Base-by-base conservation (phyloP, 805 yeast species). In the Nematodospora valgi region DNA sequence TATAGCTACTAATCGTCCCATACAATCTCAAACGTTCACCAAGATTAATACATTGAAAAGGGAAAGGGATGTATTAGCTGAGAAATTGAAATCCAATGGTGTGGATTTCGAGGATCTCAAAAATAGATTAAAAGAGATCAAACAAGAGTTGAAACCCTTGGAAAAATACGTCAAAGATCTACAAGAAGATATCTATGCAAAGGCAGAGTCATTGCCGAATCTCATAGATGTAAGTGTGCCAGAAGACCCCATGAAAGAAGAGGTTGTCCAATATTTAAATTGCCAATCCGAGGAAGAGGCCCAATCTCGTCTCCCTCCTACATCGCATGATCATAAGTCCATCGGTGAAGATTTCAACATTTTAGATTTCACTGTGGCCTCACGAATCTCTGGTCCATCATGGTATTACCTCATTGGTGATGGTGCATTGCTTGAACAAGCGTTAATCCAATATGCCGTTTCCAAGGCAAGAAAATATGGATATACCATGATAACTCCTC, bases 371-470 rank as follows among this genome's bases (percentile, higher is more conserved):
- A 62, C 66, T 12, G 65, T 75, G 0, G 97, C 95, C 0, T 66
- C 97, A 0, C 67, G 72, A 21, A 76, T 86, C 1, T 74, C 93
- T 5, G 96, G 96, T 0, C 58, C 76, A n/a, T 86, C 95, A 2
- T 88, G 95, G 83, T 89, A 88, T 54, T 93, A 86, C 49, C 60
- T 93, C 5, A 41, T 82, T 1, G 86, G 86, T 13, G 94, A 83
- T 43, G 96, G 93, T 13, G 97, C 96, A 0, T 62, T 80, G 23
- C 59, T 93, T 32, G 98, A 93, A 52, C 94, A 84, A 52, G 98
- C 98, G 0, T 65, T 93, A 27, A 75, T 88, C 1, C 91, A 86
- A 45, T 88, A 80, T 54, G 82, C 94, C 0, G 56, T 91, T 34
- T 64, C 73, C 22, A 58, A 68, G 36, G 96, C 96, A 3, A 64